Base-by-base conservation (phyloP, 176 grass and related monocot genomes). In the Neostapfia colusana region DNA sequence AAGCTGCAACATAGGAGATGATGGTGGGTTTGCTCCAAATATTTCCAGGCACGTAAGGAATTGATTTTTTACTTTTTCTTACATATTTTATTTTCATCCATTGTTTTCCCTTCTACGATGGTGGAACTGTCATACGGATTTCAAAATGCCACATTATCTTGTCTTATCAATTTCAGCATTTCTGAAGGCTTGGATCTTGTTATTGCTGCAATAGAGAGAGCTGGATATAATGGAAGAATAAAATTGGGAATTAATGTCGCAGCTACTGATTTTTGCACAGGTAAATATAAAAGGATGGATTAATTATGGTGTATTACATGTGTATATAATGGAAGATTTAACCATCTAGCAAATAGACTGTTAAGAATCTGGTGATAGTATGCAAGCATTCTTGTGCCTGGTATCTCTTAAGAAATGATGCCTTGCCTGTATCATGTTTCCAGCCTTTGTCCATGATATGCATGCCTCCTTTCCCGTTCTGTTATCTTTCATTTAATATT, bases 1-100 rank as follows among this genome's bases (percentile, higher is more conserved):
- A 27, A 88, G 85, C 51, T 99, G 87, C 88, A 99, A 92, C 80
- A 85, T 92, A 73, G 87, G 95, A 39, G 74, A 95, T 44, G 89
- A 99, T 85, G 91, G 91, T 65, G 91, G 95, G 46, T 88, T 99
- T 92, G 91, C 95, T 85, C 89, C 91, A 77, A 92, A 99, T 92
- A 90, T 99, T 87, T 88, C 87, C 72, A 92, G 89, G 95, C 77
- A 95, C 84, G 87, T 83, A 79, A 79, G 69, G 41, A 73, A 79
- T 73, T 69, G 62, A 55, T 65, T 67, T 65, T 36, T 48, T 11
- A 8, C 43, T 82, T 82, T 86, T 80, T 15, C 18, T 45, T 11
- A 41, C 44, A 74, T 23, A 14, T 1, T 46, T 85, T 24, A 2
- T 42, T 77, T 50, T 25, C 4, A 31, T 31, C 48, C 17, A 51